phyloP scores from a whole-genome alignment of 2,329 filamentous ascomycete genomes.

The Aureobasidium pullulans region DNA sequence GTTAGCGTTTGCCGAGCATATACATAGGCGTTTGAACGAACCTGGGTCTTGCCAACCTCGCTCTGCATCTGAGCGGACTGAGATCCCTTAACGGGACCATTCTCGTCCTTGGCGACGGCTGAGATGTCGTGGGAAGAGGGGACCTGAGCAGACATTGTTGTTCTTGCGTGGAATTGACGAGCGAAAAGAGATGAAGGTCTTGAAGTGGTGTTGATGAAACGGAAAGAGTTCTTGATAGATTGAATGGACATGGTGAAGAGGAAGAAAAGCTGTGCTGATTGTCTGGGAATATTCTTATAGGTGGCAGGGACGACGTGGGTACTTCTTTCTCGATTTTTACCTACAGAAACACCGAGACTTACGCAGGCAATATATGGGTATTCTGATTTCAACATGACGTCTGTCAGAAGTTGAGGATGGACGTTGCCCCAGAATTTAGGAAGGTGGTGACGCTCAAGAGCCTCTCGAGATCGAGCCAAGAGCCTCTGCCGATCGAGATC shows the following conservation, averaged over 20 bases:
- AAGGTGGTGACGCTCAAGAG: slow-evolving; percentile 10
- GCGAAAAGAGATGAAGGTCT: slow-evolving; percentile 1
- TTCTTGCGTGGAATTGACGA: slow-evolving; percentile 10
- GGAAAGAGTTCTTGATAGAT: neutral
- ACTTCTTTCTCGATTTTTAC: neutral
- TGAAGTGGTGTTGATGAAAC: slow-evolving; percentile 4
- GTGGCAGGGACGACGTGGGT: neutral
- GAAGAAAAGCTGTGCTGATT: neutral
- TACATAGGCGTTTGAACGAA: neutral
- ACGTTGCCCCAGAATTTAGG: neutral
- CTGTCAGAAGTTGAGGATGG: neutral
- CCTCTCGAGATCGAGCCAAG: slow-evolving; percentile 7
- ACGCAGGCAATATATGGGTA: neutral
- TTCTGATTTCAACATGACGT: slow-evolving; percentile 6
- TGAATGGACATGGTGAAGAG: neutral
- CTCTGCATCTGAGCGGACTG: slow-evolving; percentile 29
- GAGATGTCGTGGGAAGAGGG: slow-evolving; percentile 23
- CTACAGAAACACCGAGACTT: neutral
- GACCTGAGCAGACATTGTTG: slow-evolving; percentile 4
- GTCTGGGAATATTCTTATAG: neutral
- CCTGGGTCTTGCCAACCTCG: slow-evolving; percentile 22
- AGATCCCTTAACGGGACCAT: slow-evolving; percentile 26
- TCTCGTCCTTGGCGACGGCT: slow-evolving; percentile 27
- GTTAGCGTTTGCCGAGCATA: neutral
- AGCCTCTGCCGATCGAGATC: neutral